Evolutionary conservation across 108 stramenopile genomes (phyloP).

Genomic region (Epipyxis sp.): DNA sequence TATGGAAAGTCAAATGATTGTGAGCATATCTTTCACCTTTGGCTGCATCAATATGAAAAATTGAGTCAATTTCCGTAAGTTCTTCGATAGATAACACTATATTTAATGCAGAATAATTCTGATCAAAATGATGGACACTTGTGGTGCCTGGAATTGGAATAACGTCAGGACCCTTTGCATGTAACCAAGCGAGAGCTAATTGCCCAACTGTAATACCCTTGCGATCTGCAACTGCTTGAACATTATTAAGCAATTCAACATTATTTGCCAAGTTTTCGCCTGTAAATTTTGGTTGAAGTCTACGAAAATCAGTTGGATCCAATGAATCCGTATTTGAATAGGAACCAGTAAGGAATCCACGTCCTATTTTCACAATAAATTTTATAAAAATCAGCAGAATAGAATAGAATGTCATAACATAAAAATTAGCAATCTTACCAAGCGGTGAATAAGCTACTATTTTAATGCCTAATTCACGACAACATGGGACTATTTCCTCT

Average conservation of each 20-base stretch:
- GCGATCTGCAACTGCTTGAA: slow-evolving; percentile 18
- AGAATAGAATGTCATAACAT: neutral
- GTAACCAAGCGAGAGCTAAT: slow-evolving; percentile 31
- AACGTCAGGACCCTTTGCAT: slow-evolving; percentile 37
- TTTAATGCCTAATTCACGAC: slow-evolving; percentile 44
- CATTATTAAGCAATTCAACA: neutral
- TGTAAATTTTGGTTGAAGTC: neutral
- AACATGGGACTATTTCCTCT: slow-evolving; percentile 46
- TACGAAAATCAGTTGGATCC: slow-evolving; percentile 3
- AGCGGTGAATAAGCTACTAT: slow-evolving; percentile 54
- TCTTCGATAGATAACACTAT: neutral
- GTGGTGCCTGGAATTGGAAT: slow-evolving; percentile 56
- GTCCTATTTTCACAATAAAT: too few species aligned
- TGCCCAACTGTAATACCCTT: slow-evolving; percentile 17
- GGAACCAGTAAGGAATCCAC: slow-evolving; percentile 24
- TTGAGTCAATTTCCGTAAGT: neutral
- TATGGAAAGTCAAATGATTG: slow-evolving; percentile 26
- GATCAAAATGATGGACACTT: slow-evolving; percentile 34
- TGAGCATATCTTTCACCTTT: neutral
- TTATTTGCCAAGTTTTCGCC: slow-evolving; percentile 12
- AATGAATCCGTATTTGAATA: neutral
- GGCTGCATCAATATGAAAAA: neutral
- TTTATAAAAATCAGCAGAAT: too few species aligned
- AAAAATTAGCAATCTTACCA: too few species aligned
- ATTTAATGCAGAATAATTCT: neutral